A percentile compares a stretch with the other conserved stretches of the same genome.
phyloP scores from a whole-genome alignment of 305 asterid species.

The Euphrasia arctica region DNA sequence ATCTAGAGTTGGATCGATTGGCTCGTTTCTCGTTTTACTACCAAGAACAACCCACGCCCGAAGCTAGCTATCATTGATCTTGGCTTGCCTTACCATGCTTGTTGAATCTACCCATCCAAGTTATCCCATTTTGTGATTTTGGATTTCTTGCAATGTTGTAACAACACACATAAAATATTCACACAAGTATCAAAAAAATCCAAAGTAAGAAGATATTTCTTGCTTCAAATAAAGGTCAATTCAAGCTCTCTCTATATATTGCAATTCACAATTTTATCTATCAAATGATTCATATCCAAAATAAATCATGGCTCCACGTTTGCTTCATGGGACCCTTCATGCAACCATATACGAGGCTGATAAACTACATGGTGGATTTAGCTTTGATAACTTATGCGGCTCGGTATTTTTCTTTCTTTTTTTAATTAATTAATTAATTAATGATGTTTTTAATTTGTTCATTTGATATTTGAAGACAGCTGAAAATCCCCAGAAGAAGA shows the following conservation, averaged over 20 bases:
- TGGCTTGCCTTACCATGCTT: background rate
- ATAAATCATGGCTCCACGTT: conserved; percentile 40
- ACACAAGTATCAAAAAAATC: background rate
- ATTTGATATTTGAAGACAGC: conserved; percentile 31
- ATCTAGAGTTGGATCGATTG: background rate
- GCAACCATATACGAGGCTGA: conserved; percentile 66
- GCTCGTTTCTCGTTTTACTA: background rate
- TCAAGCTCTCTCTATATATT: conserved; percentile 8
- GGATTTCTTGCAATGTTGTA: conserved; percentile 18
- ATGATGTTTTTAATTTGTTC: too few relatives aligned
- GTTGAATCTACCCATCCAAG: background rate
- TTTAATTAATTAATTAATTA: background rate
- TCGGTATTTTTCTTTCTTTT: conserved; percentile 30
- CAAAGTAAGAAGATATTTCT: conserved; percentile 35
- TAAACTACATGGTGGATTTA: conserved; percentile 42
- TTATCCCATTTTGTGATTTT: conserved; percentile 16
- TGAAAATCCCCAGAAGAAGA: conserved; percentile 36
- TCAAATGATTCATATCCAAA: background rate
- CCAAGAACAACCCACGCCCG: background rate
- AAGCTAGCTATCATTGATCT: conserved; percentile 1
- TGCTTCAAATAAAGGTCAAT: conserved; percentile 33
- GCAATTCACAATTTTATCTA: conserved; percentile 3
- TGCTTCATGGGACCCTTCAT: conserved; percentile 81
- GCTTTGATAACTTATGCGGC: conserved; percentile 34
- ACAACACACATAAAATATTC: conserved; percentile 5